A percentile compares a stretch with the other conserved stretches of the same genome.
Conservation (phyloP, 352 stramenopile genomes). For the Achlya hypogyna region DNA sequence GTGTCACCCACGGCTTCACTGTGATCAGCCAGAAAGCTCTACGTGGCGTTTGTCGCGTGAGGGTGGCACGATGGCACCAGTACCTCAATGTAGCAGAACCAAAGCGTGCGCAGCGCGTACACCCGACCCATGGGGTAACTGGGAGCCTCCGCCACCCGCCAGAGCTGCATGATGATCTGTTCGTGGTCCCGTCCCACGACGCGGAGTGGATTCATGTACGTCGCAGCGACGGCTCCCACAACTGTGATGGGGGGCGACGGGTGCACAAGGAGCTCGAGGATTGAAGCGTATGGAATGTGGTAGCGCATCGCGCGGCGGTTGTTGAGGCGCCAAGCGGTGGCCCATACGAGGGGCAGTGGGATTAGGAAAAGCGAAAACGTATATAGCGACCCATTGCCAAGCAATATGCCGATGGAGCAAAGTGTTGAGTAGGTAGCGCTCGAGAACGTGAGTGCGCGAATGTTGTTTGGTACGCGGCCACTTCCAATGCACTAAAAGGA, state of each 20-base stretch:
- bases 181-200: background rate
- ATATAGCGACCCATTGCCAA: too few species aligned
- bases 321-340: background rate
- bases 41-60: background rate
- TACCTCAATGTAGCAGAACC: slow-evolving; percentile 4
- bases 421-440: too few species aligned
- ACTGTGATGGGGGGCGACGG: background rate
- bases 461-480: too few species aligned
- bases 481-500: too few species aligned
- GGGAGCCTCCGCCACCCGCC: background rate
- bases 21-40: background rate
- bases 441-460: too few species aligned
- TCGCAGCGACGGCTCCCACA: background rate
- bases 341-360: background rate
- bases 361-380: too few species aligned
- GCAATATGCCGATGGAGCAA: too few species aligned
- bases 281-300: slow-evolving; percentile 6
- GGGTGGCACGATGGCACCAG: background rate
- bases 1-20: too few species aligned
- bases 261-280: background rate
- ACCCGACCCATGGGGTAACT: background rate
- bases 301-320: background rate
- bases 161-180: background rate
- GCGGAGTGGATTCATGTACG: background rate
- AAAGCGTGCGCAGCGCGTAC: slow-evolving; percentile 3